These are phyloP conservation scores for Gaeumannomyces sp. DNA, from an alignment of 2,329 filamentous ascomycete species.

Conservation along the genomic window DNA sequence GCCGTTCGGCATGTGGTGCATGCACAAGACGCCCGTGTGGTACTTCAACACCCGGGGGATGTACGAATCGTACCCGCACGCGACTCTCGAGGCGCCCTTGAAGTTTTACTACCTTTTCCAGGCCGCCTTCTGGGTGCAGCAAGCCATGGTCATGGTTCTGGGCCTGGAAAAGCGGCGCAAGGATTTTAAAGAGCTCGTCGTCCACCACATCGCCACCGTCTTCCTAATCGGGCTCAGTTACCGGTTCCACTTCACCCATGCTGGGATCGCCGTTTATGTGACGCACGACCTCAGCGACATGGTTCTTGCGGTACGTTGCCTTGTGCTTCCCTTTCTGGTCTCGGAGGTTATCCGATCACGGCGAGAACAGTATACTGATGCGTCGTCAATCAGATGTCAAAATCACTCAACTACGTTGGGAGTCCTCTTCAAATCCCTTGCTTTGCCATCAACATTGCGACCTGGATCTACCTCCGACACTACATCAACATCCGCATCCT, in stretches of 20 bases:
- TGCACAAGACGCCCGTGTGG: slow-evolving; percentile 64
- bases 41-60: slow-evolving; percentile 68
- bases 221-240: slow-evolving; percentile 61
- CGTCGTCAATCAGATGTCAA: slow-evolving; percentile 46
- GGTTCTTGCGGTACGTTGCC: slow-evolving; percentile 58
- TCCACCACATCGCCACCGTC: slow-evolving; percentile 66
- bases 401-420: slow-evolving; percentile 66
- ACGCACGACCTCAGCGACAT: slow-evolving; percentile 72
- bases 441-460: slow-evolving; percentile 57
- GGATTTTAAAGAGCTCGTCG: slow-evolving; percentile 68
- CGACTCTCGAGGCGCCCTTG: slow-evolving; percentile 56
- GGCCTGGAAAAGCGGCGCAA: slow-evolving; percentile 67
- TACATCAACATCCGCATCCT: slow-evolving; percentile 58
- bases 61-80: slow-evolving; percentile 66
- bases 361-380: slow-evolving; percentile 4
- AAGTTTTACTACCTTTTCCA: slow-evolving; percentile 73
- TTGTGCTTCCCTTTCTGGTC: too few relatives aligned
- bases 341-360: neutral
- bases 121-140: slow-evolving; percentile 67
- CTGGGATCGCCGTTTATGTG: slow-evolving; percentile 67
- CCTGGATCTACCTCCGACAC: slow-evolving; percentile 69
- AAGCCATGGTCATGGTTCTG: slow-evolving; percentile 62
- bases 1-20: slow-evolving; percentile 63
- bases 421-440: slow-evolving; percentile 49
- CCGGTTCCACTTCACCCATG: slow-evolving; percentile 71